Base-by-base conservation (phyloP, 2,329 filamentous ascomycete genomes). In the Exophiala bonariae region DNA sequence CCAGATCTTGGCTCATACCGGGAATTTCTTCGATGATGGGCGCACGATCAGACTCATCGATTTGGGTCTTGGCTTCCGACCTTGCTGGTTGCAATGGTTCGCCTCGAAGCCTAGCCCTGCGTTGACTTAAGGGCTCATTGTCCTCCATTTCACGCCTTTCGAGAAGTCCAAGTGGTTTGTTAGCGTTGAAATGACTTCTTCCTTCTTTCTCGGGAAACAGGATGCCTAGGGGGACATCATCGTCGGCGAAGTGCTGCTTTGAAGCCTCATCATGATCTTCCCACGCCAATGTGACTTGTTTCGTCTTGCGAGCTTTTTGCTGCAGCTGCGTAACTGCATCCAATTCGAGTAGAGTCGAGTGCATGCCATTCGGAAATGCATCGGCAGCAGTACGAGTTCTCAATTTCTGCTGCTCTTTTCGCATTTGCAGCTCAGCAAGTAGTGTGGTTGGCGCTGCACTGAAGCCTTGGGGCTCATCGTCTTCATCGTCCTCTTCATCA, bases 261-360 rank as follows among this genome's bases (percentile, higher is more conserved):
- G 79, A 73, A 6, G 74, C 71, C 10, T 71, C 69, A 14, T 67
- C 58, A 1, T 78, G 78, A 41, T 86, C 85, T 67, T 97, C 91
- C 93, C 93, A 99, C 1, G 92, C 93, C 26, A 99, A 76, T 49
- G 89, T 89, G 26, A 96, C 82, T 48, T 85, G 87, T 61, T 87
- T 87, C 47, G 80, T 79, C 59, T 85, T 80, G 30, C 92, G 82
- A 20, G 86, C 78, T 55, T 85, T 83, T 58, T 84, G 85, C 64
- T 96, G 87, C 18, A 90, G 79, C 66, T 96, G 87, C 17, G 89
- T 88, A 20, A 96, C 89, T 0, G 89, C 87, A 62, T 99, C 92
- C 57, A 97, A 79, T 63, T 99, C 83, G 1, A 99, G 76, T 3
- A 99, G 76, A 0, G 93, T 99, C 11, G 88, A 88, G 55, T 93